Base-by-base conservation (phyloP, 371 early-diverging fungal genomes). In the Mucor circinelloides region DNA sequence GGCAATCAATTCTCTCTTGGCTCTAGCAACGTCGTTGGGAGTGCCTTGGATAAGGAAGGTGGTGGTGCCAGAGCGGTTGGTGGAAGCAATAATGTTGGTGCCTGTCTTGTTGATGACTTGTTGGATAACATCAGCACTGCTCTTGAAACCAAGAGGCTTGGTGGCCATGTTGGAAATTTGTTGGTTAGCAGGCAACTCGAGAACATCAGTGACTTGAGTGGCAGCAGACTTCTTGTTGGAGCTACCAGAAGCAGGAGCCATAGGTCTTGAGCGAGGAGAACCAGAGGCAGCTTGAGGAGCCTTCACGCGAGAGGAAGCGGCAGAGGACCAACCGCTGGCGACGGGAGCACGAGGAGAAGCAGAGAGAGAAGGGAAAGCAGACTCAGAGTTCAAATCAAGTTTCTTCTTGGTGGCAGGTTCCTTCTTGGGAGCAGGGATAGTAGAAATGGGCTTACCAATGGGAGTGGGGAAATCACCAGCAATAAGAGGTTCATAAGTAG, bases 1-100 rank as follows among this genome's bases (percentile, higher is more conserved):
- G 64, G 90, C 75, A 63, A 89, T 77, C 30, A 97, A 76, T 58
- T 94, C 94, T 42, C 91, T 89, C 70, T 91, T 93, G 15, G 97
- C 94, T 65, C 83, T 86, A 63, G 89, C 87, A 13, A 96, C 94
- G 57, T 86, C 87, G 31, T 90, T 89, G 23, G 90, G 80, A 42
- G 87, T 85, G 59, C 98, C 97, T 72, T 89, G 89, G 76, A 97
- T 89, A 46, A 95, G 74, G 67, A 94, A 93, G 31, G 94, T 95
- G 38, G 92, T 87, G n/a, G 90, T 90, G 25, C 90, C 88, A 52
- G 86, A 85, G 34, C 86, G 83, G 80, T 93, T 91, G 57, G 91
- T 91, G 44, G 95, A 94, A 23, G 92, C 87, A 61, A 97, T 95
- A 67, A 97, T 95, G 25, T 86, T 84, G n/a, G 95, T 94, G 42